These are phyloP conservation scores for Adenanthera pavonina DNA, from an alignment of 306 rosid genomes.

Conservation along the genomic window DNA sequence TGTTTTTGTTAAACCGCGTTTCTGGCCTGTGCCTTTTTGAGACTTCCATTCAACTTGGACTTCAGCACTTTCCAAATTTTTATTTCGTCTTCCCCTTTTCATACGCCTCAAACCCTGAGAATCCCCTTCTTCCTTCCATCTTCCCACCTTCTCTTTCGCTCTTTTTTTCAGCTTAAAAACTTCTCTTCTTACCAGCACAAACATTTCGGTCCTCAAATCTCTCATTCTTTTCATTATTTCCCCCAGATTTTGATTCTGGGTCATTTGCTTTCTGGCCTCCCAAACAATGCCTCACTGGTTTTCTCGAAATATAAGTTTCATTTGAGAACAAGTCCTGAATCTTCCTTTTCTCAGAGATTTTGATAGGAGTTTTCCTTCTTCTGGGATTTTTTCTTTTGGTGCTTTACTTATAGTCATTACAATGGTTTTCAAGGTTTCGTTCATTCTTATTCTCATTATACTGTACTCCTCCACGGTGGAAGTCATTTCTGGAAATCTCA, in stretches of 20 bases:
- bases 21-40: slow-evolving; percentile 32
- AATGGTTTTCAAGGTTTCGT: slow-evolving; percentile 42
- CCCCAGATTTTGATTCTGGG: slow-evolving; percentile 31
- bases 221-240: not conserved
- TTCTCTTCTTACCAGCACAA: slow-evolving; percentile 13
- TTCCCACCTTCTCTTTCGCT: not conserved
- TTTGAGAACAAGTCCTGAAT: not conserved
- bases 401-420: slow-evolving; percentile 19
- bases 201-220: slow-evolving; percentile 5
- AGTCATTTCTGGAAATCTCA: slow-evolving; percentile 45
- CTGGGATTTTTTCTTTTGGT: slow-evolving; percentile 30
- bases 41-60: slow-evolving; percentile 38
- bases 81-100: slow-evolving; percentile 26
- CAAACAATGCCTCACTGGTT: not conserved
- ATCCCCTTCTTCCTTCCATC: not conserved
- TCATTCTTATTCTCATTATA: slow-evolving; percentile 40
- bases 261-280: slow-evolving; percentile 16
- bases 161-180: slow-evolving; percentile 7
- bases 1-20: slow-evolving; percentile 57
- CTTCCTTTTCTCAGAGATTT: not conserved
- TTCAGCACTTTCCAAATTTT: slow-evolving; percentile 13
- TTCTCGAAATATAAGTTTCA: not conserved
- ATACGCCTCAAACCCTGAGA: not conserved
- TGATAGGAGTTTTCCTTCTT: slow-evolving; percentile 23
- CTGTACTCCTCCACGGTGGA: slow-evolving; percentile 31